Percentiles rank a stretch among this genome's conserved stretches.
phyloP scores from a whole-genome alignment of 2,329 filamentous ascomycete genomes.

The Didymella keratinophila region DNA sequence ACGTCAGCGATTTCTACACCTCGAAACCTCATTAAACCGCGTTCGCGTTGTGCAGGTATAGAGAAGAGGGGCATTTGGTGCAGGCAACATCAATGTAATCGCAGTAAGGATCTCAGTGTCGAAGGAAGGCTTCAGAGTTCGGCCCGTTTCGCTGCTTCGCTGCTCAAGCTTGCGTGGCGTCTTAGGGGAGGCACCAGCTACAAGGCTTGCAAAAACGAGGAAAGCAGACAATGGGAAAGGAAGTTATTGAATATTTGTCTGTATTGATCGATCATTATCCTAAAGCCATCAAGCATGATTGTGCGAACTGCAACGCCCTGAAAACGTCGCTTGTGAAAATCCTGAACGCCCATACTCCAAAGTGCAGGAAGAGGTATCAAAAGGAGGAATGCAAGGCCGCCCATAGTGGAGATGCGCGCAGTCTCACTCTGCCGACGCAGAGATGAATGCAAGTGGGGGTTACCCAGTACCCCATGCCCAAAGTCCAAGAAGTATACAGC shows the following conservation, averaged over 20 bases:
- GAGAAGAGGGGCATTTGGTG: neutral
- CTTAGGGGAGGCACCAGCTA: neutral
- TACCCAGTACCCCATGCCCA: constrained; percentile 35
- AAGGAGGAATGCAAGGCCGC: constrained; percentile 13
- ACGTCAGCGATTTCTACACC: constrained; percentile 6
- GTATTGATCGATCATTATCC: constrained; percentile 23
- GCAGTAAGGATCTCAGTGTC: neutral
- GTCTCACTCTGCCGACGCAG: constrained; percentile 45
- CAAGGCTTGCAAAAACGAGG: neutral
- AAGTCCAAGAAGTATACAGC: constrained; percentile 36
- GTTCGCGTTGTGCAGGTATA: too few species aligned
- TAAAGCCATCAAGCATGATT: constrained; percentile 25
- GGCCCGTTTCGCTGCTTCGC: constrained; percentile 10
- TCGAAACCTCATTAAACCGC: neutral
- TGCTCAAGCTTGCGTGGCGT: constrained; percentile 7
- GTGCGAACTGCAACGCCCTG: constrained; percentile 8
- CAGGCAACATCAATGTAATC: neutral
- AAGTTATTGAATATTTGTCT: constrained; percentile 18
- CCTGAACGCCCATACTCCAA: constrained; percentile 29
- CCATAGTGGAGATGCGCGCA: constrained; percentile 15
- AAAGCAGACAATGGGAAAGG: neutral
- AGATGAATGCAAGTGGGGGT: constrained; percentile 36
- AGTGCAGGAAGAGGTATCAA: constrained; percentile 26
- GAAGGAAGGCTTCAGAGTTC: neutral
- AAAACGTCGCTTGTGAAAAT: constrained; percentile 25